Evolutionary conservation across 2,329 filamentous ascomycete genomes (phyloP).

Genomic region (Monilinia fructigena): DNA sequence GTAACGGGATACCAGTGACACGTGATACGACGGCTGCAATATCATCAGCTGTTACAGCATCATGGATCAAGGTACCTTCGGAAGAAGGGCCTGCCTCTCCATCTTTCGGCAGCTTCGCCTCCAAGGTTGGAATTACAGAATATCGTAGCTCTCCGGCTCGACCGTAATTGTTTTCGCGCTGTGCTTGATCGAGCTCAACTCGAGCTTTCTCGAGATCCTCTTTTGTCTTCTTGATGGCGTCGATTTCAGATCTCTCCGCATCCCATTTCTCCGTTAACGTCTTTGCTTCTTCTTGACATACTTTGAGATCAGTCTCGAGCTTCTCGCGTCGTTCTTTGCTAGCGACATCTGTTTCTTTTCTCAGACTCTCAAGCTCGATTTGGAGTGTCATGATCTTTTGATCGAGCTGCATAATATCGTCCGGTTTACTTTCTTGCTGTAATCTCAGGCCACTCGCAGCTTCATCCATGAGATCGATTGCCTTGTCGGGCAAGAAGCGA

Average conservation of each 20-base stretch:
- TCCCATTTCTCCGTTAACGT: constrained; percentile 83
- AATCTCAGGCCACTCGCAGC: constrained; percentile 85
- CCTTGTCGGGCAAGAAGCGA: constrained; percentile 92
- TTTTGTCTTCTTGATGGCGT: constrained; percentile 82
- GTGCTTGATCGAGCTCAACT: constrained; percentile 82
- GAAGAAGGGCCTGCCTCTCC: constrained; percentile 44
- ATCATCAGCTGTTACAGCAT: constrained; percentile 92
- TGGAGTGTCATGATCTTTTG: constrained; percentile 97
- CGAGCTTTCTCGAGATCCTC: constrained; percentile 83
- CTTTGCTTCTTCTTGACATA: constrained; percentile 73
- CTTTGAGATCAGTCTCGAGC: constrained; percentile 72
- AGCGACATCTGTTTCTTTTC: constrained; percentile 89
- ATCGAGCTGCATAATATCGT: constrained; percentile 87
- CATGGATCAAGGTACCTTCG: constrained; percentile 69
- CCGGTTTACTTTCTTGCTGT: constrained; percentile 95
- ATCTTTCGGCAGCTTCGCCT: constrained; percentile 77
- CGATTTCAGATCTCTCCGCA: constrained; percentile 80
- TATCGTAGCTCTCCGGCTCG: constrained; percentile 90
- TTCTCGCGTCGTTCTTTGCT: constrained; percentile 86
- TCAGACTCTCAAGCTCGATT: constrained; percentile 90
- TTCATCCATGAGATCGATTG: constrained; percentile 95
- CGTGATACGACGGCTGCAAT: constrained; percentile 90
- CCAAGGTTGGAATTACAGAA: constrained; percentile 77
- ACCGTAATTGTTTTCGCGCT: constrained; percentile 79
- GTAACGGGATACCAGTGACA: constrained; percentile 76